Evolutionary conservation across 1,139 yeast genomes (phyloP).

Genomic region (Geotrichum candidum): DNA sequence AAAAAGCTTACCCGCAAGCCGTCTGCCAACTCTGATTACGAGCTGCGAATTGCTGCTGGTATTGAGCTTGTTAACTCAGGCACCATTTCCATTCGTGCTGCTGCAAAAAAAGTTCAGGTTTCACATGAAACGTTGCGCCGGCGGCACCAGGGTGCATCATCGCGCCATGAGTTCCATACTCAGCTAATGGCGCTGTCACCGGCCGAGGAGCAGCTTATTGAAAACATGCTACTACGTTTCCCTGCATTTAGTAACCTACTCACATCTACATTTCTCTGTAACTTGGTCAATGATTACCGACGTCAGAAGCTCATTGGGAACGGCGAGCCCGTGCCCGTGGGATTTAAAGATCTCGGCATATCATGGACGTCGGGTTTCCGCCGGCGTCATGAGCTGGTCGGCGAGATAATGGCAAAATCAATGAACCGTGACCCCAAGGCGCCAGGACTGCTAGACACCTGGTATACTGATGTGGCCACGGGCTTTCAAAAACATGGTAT

Average conservation of each 20-base stretch:
- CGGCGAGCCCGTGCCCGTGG: background rate
- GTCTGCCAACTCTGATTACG: slow-evolving; percentile 4
- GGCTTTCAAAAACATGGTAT: slow-evolving; percentile 6
- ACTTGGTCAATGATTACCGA: slow-evolving; percentile 11
- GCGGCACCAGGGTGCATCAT: slow-evolving; percentile 11
- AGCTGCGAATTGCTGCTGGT: slow-evolving; percentile 6
- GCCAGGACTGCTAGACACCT: slow-evolving; percentile 14
- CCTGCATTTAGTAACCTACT: slow-evolving; percentile 8
- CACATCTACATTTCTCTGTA: slow-evolving; percentile 13
- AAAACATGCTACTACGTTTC: slow-evolving; percentile 8
- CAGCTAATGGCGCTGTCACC: slow-evolving; percentile 15
- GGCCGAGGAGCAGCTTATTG: slow-evolving; percentile 9
- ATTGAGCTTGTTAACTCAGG: slow-evolving; percentile 8
- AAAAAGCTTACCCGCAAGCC: background rate
- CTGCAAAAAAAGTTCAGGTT: slow-evolving; percentile 12
- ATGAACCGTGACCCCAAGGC: slow-evolving; percentile 10
- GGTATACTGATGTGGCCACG: slow-evolving; percentile 6
- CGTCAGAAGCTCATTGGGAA: background rate
- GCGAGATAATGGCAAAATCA: slow-evolving; percentile 13
- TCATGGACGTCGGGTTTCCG: slow-evolving; percentile 18
- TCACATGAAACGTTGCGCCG: slow-evolving; percentile 15
- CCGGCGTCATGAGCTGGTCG: slow-evolving; percentile 9
- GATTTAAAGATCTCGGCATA: slow-evolving; percentile 10
- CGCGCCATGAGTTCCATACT: slow-evolving; percentile 12
- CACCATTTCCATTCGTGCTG: slow-evolving; percentile 10